Base-by-base conservation (phyloP, 495 filamentous ascomycete species). In the Aspergillus carlsbadensis region DNA sequence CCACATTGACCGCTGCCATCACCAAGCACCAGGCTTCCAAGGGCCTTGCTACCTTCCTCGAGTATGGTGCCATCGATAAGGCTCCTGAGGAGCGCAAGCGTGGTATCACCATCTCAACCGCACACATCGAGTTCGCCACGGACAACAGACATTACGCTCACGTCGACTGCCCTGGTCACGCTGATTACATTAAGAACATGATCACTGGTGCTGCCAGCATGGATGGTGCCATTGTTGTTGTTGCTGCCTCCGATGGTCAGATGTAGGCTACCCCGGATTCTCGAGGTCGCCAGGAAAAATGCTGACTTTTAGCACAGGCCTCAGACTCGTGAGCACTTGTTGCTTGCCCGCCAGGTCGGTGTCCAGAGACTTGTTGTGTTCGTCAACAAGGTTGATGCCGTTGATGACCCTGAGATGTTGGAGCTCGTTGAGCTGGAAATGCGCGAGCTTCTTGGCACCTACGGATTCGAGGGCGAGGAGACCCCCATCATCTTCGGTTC, bases 181-280 rank as follows among this genome's bases (percentile, higher is more conserved):
- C 94, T 70, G 94, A 98, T 91, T 98, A 98, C 82, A 97, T 98
- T 78, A 98, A 98, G 86, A 98, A 98, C 85, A 97, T 97, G 92
- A 97, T 97, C 74, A 96, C 92, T 62, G 92, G 92, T 82, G 89
- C 92, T 56, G 91, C 93, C 60, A 91, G 86, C 81, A 97, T 97
- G 92, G 92, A 97, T 65, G 92, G 94, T 70, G 93, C 94, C 61
- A 90, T 98, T 68, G 96, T 98, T 74, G 94, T 98, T 56, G 95
- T 98, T 66, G 95, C 94, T 70, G 94, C 94, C 73, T 96, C 91
- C 24, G 94, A 98, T 73, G 94, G 94, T 75, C 94, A 98, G 82
- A 98, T 98, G 94, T 86, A 78, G 53, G 17, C 53, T 58, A 10
- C 37, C 6, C 33, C 40, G 22, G 21, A 52, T 24, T 18, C n/a